Conservation (phyloP, 1,139 yeast species). For the Saccharomyces pastorianus region DNA sequence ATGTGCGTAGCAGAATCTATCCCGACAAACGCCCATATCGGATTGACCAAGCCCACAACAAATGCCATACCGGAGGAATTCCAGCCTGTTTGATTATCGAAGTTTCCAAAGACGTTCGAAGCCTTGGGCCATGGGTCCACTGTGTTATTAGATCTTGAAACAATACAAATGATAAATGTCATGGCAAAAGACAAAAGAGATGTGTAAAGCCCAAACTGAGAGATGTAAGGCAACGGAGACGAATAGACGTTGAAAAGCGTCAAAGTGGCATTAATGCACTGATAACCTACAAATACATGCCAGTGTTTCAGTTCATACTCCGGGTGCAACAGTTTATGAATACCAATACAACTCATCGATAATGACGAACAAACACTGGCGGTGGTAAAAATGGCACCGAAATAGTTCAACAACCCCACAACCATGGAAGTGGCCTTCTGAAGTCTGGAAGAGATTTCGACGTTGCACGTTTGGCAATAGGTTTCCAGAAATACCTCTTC, state of each 20-base stretch:
- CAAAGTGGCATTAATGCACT: constrained; percentile 28
- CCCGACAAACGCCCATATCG: constrained; percentile 53
- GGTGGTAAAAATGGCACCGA: constrained; percentile 49
- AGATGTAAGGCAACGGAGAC: constrained; percentile 33
- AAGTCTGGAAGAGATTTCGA: constrained; percentile 38
- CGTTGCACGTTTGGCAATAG: constrained; percentile 3
- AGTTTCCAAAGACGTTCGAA: constrained; percentile 42
- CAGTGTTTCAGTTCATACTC: constrained; percentile 40
- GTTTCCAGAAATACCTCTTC: constrained; percentile 4
- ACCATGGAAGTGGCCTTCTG: constrained; percentile 9
- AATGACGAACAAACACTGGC: constrained; percentile 49
- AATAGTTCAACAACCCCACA: constrained; percentile 23
- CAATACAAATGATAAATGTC: constrained; percentile 43
- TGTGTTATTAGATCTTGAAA: constrained; percentile 39
- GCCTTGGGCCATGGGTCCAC: constrained; percentile 36
- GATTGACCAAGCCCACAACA: constrained; percentile 51
- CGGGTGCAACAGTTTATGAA: constrained; percentile 42
- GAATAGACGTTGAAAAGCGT: constrained; percentile 34
- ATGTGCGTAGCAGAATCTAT: constrained; percentile 55
- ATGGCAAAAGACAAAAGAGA: constrained; percentile 42
- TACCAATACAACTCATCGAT: constrained; percentile 43
- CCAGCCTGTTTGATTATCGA: constrained; percentile 53
- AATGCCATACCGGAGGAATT: constrained; percentile 45
- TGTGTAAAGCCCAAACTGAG: constrained; percentile 41
- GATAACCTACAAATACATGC: constrained; percentile 45